Percentiles rank a stretch among this genome's conserved stretches.
Conservation (phyloP, 768 basidiomycete species). For the Boletales sp. region DNA sequence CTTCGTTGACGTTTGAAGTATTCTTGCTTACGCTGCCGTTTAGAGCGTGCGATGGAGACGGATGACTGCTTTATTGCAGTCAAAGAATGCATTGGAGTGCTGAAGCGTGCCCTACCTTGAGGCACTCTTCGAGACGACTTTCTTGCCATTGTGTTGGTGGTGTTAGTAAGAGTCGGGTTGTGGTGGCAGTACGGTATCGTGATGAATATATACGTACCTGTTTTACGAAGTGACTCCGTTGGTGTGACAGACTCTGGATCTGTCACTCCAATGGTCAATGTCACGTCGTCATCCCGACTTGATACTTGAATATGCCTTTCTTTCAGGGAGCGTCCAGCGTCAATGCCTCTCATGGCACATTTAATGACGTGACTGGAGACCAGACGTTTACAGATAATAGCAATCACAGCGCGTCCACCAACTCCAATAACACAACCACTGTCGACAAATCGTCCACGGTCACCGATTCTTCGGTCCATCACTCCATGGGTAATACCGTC, state of each 20-base stretch:
- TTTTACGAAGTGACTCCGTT: no score
- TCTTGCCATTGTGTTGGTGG: conserved; percentile 19
- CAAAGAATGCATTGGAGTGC: conserved; percentile 17
- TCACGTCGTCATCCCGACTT: conserved; percentile 1
- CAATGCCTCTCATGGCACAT: conserved; percentile 12
- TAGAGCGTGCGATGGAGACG: conserved; percentile 9
- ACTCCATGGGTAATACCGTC: conserved; percentile 17
- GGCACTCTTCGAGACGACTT: conserved; percentile 19
- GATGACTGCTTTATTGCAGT: conserved; percentile 25
- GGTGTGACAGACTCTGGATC: no score
- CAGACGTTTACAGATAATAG: conserved; percentile 18
- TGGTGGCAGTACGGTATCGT: neutral
- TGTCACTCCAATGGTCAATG: no score
- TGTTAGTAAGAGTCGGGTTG: conserved; percentile 2
- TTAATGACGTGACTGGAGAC: conserved; percentile 20
- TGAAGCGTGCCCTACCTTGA: conserved; percentile 27
- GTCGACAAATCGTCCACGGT: conserved; percentile 11
- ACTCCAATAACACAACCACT: conserved; percentile 19
- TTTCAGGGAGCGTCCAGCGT: conserved; percentile 19
- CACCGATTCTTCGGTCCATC: conserved; percentile 23
- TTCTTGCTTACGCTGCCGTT: conserved; percentile 20
- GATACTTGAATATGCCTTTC: conserved; percentile 16
- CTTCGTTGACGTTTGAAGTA: conserved; percentile 19
- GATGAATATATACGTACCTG: no score
- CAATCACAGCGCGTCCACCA: conserved; percentile 9